Evolutionary conservation across 306 rosid genomes (phyloP), one percentile per base, ranked within the genome.

Genomic region (Fragaria nilgerrensis): DNA sequence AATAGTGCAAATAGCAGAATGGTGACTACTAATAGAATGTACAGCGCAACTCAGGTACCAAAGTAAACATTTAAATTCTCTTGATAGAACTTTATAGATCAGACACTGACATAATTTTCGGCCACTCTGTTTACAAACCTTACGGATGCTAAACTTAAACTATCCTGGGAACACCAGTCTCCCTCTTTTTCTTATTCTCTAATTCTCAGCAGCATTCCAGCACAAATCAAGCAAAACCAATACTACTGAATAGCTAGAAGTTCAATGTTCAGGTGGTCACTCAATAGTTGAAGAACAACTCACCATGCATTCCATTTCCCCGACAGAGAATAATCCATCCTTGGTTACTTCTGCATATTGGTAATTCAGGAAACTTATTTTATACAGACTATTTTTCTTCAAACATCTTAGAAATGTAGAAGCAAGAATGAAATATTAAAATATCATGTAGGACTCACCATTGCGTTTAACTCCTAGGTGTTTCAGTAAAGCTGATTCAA

Each of bases 271-370:
- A 29, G 45, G 39, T 50, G 45, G 39, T 50, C 75, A 71, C 22
- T 52, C 53, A 82, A 34, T 39, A 71, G 37, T 81, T 17, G 43
- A 79, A 74, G 74, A 82, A 79, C 77, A 27, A 79, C 93, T 87
- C 77, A 95, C 99, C 99, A 95, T 95, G 89, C 99, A 95, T 88
- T 92, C 99, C 99, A 92, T 95, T 87, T 95, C 99, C 78, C 98
- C 99, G 75, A 95, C 97, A 59, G 99, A 95, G 79, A 95, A 95
- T 81, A 95, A 85, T 80, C 99, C 99, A 85, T 95, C 99, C 86
- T 88, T 82, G 47, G 99, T 95, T 81, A 95, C 97, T 88, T 95
- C 97, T 95, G 99, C 78, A 86, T 75, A 86, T 81, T 37, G 72
- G 73, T 36, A 80, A 79, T 47, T 59, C 67, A 58, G 73, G 41